Percentiles rank a stretch among this genome's conserved stretches.
Conservation (phyloP, 164 flowering plant genomes). For the Saururus chinensis region DNA sequence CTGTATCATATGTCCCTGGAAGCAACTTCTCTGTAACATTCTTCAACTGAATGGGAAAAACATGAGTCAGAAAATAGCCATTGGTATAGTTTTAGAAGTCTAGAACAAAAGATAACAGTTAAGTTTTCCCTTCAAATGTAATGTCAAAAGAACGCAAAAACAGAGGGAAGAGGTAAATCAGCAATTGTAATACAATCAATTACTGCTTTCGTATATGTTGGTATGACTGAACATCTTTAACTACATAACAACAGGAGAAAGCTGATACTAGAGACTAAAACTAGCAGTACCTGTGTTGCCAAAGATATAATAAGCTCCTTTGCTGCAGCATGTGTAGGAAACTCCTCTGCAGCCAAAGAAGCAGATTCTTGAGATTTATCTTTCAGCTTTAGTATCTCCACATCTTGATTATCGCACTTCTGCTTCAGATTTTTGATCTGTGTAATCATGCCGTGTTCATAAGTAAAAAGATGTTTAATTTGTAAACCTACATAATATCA, state of each 20-base stretch:
- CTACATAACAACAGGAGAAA: neutral
- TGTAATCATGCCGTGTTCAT: neutral
- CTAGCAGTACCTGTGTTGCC: constrained; percentile 52
- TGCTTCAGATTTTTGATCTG: constrained; percentile 59
- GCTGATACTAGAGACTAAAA: neutral
- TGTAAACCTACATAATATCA: no score
- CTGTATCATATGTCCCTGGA: constrained; percentile 39
- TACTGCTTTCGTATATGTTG: constrained; percentile 22
- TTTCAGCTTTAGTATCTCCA: constrained; percentile 41
- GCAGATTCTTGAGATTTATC: constrained; percentile 35
- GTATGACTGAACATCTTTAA: constrained; percentile 20
- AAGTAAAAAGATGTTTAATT: no score
- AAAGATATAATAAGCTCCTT: constrained; percentile 42
- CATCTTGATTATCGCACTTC: constrained; percentile 48
- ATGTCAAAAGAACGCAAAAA: neutral
- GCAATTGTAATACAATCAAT: no score
- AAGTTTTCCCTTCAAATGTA: neutral
- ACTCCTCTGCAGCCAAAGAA: constrained; percentile 34
- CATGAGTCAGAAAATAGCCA: neutral
- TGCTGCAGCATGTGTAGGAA: constrained; percentile 33
- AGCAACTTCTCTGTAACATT: constrained; percentile 46
- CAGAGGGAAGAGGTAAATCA: neutral
- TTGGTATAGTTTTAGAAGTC: neutral
- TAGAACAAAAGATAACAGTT: neutral
- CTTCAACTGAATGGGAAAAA: constrained; percentile 38